phyloP scores from a whole-genome alignment of 2,329 filamentous ascomycete genomes.

The Botrytis fragariae region DNA sequence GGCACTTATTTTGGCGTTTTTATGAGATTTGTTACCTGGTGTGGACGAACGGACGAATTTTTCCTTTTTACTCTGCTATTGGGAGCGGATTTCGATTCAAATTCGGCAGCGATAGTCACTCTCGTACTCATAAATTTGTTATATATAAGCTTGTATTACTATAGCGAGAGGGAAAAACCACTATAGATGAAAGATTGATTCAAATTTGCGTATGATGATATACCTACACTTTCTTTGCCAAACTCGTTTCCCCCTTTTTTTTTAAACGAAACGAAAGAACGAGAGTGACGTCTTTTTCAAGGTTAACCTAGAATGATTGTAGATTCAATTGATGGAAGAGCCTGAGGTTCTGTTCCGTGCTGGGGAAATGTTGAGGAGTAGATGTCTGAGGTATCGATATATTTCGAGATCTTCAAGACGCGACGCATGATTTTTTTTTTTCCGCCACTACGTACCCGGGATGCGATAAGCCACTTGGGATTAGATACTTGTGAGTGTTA shows the following conservation, averaged over 20 bases:
- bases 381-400: not conserved
- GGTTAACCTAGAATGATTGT: not conserved
- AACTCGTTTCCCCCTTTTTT: not conserved
- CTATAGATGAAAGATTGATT: not conserved
- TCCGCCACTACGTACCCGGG: not conserved
- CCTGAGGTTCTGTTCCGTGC: not conserved
- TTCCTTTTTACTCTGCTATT: not conserved
- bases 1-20: constrained; percentile 18
- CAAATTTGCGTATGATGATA: not conserved
- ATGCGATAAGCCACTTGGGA: not conserved
- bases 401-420: not conserved
- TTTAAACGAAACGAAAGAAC: not conserved
- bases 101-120: not conserved
- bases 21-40: not conserved
- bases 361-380: not conserved
- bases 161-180: not conserved
- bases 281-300: not conserved
- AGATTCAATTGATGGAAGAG: not conserved
- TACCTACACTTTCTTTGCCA: not conserved
- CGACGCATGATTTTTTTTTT: not conserved
- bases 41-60: not conserved
- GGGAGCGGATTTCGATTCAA: not conserved
- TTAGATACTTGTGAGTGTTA: not conserved
- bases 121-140: constrained; percentile 1
- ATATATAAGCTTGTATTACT: not conserved